Base-by-base conservation (phyloP, 345 rosid species). In the Citrus inodora region DNA sequence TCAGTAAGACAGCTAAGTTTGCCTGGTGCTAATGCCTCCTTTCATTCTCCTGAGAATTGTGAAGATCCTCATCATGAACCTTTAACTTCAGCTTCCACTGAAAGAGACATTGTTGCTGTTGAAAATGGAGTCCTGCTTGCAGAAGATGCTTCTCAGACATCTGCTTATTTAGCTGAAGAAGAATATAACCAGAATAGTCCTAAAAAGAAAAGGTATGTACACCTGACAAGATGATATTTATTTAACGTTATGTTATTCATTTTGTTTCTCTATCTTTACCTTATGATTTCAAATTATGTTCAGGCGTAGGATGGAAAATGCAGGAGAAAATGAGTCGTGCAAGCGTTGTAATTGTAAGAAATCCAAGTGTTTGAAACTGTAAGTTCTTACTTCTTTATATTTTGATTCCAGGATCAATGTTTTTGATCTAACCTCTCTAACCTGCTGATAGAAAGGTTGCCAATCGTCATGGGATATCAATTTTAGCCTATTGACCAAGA, bases 291-390 rank as follows among this genome's bases (percentile, higher is more conserved):
- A 11, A 69, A 77, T 62, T 33, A 48, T 46, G 77, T 79, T 78
- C 89, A 95, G 98, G 88, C 90, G 85, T 55, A 88, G 86, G 88
- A 19, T 82, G 80, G 98, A 94, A 83, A 74, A 76, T 68, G 82
- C 74, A 21, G 96, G 90, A 74, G 97, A 96, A 83, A 75, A 79
- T 5, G 95, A 87, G 56, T 80, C 90, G 25, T 96, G 99, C 81
- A 96, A 94, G 85, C 91, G 99, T 55, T 96, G 99, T 78, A 96
- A 94, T 87, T 96, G 99, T 82, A 94, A 92, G 84, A 96, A 92
- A 73, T 92, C 98, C 10, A 94, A 90, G 88, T 96, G 99, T 81
- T 86, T 96, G 90, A 96, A 96, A 85, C 99, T 96, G 99, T 94
- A 87, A 90, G 99, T 87, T 71, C 14, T 46, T 42, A 62, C 68